Evolutionary conservation across 179 eudicot species (phyloP).

Genomic region (Heliamphora ciliata): DNA sequence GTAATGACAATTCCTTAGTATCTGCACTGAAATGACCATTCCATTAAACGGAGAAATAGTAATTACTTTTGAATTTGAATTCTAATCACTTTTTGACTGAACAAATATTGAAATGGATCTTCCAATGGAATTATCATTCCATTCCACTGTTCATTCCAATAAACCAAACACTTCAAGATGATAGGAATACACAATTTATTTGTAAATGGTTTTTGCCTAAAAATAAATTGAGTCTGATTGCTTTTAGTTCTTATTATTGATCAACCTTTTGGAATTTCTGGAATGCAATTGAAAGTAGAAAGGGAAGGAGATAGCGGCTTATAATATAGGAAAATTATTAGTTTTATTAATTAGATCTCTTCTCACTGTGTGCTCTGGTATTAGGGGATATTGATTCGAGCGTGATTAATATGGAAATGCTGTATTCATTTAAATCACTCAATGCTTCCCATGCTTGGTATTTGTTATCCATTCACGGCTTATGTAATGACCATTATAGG

Average conservation of each 20-base stretch:
- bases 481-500: too few species aligned
- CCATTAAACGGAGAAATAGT: too few species aligned
- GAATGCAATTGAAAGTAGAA: neutral
- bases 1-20: too few species aligned
- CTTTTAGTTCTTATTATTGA: neutral
- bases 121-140: too few species aligned
- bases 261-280: neutral
- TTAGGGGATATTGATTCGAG: neutral
- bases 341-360: neutral
- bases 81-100: too few species aligned
- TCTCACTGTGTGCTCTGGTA: neutral
- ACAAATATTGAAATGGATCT: too few species aligned
- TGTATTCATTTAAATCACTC: neutral
- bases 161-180: too few species aligned
- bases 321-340: neutral
- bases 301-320: neutral
- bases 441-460: neutral
- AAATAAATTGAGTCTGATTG: neutral
- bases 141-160: too few species aligned
- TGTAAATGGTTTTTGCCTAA: neutral
- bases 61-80: too few species aligned
- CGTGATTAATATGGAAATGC: too few species aligned
- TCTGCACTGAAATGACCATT: too few species aligned
- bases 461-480: neutral
- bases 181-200: neutral